Conservation (phyloP, 345 rosid genomes). For the Brassica juncea region DNA sequence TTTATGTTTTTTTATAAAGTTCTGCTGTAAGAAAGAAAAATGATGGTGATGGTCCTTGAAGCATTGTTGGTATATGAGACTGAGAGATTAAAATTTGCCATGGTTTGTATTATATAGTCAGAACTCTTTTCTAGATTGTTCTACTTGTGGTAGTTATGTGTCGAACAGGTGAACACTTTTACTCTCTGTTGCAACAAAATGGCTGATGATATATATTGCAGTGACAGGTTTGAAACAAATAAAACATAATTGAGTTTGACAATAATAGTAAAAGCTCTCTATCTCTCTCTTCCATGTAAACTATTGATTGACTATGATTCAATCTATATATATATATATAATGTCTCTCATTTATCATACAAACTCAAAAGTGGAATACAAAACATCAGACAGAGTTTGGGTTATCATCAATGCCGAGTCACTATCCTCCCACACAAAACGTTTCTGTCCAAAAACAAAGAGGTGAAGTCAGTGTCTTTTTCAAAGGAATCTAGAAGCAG, state of each 20-base stretch:
- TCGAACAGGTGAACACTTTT: constrained; percentile 1
- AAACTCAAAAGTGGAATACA: constrained; percentile 26
- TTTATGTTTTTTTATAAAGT: constrained; percentile 9
- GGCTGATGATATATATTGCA: constrained; percentile 27
- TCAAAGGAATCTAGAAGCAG: neutral
- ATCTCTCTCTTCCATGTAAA: constrained; percentile 19
- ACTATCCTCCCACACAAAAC: constrained; percentile 43
- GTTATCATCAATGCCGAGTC: constrained; percentile 35
- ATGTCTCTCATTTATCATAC: constrained; percentile 25
- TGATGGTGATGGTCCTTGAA: constrained; percentile 24
- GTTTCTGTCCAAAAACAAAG: constrained; percentile 32
- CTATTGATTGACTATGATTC: constrained; percentile 34
- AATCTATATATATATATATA: neutral
- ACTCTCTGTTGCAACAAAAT: constrained; percentile 18
- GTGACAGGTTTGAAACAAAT: constrained; percentile 25
- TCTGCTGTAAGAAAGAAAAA: constrained; percentile 29
- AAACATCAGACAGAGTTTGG: neutral
- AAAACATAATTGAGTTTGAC: constrained; percentile 26
- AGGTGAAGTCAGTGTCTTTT: constrained; percentile 11
- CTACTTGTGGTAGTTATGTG: constrained; percentile 17
- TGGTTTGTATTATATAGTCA: constrained; percentile 32
- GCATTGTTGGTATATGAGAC: constrained; percentile 12
- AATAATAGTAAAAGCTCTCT: constrained; percentile 1
- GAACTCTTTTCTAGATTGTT: constrained; percentile 26
- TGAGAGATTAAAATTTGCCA: constrained; percentile 18